Evolutionary conservation across 202 grass and related monocot genomes (phyloP).

Genomic region (Elaeis oleifera): DNA sequence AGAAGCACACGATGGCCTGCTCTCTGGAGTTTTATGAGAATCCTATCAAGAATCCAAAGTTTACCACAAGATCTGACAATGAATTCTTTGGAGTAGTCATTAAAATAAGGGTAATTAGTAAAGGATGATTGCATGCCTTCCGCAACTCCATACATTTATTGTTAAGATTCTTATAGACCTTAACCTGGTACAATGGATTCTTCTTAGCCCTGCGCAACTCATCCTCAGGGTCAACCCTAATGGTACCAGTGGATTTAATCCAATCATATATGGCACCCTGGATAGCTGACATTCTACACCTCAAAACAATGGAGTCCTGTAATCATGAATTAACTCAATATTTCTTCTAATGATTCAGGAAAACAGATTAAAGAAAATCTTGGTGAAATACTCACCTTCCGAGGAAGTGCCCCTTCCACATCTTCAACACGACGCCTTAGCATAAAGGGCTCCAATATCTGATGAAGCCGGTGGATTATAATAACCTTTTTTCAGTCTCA

Average conservation of each 20-base stretch:
- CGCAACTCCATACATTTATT: slow-evolving; percentile 99
- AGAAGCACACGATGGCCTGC: slow-evolving; percentile 90
- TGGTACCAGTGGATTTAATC: slow-evolving; percentile 98
- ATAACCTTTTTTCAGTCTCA: slow-evolving; percentile 98
- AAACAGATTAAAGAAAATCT: background rate
- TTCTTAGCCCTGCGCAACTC: slow-evolving; percentile 60
- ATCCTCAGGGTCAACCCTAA: slow-evolving; percentile 97
- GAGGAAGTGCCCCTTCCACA: slow-evolving; percentile 96
- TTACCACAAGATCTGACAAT: slow-evolving; percentile 94
- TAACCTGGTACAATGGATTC: slow-evolving; percentile 84
- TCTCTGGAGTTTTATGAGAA: slow-evolving; percentile 90
- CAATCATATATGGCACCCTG: slow-evolving; percentile 95
- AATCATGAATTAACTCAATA: slow-evolving; percentile 31
- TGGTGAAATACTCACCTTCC: slow-evolving; percentile 44
- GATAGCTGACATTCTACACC: slow-evolving; percentile 92
- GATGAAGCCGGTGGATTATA: slow-evolving; percentile 93
- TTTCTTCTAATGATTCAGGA: background rate
- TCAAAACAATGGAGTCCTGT: slow-evolving; percentile 89
- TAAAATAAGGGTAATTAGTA: slow-evolving; percentile 83
- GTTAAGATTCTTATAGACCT: slow-evolving; percentile 83
- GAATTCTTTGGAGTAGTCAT: slow-evolving; percentile 67
- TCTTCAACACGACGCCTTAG: slow-evolving; percentile 85
- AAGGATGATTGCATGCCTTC: slow-evolving; percentile 96
- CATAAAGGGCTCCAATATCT: slow-evolving; percentile 99
- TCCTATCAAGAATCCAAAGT: slow-evolving; percentile 96